Evolutionary conservation across 306 rosid genomes (phyloP).

Genomic region (Vigna hirtella): DNA sequence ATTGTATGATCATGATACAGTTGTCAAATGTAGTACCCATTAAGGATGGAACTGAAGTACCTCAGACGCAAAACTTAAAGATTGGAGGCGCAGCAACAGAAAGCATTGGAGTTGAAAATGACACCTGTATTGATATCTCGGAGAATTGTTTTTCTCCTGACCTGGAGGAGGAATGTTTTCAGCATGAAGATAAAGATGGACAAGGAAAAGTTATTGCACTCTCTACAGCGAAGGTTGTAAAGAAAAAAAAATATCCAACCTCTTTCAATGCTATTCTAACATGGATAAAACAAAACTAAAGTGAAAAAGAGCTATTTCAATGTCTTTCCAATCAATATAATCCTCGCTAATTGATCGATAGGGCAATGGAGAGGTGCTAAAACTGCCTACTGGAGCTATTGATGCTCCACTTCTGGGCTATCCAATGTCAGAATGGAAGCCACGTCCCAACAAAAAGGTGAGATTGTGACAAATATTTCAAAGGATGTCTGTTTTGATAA

Average conservation of each 20-base stretch:
- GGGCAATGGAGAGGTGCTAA: conserved; percentile 67
- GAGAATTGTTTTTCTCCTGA: conserved; percentile 34
- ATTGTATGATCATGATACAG: conserved; percentile 48
- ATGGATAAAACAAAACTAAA: not conserved
- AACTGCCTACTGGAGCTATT: conserved; percentile 64
- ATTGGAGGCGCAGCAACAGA: conserved; percentile 41
- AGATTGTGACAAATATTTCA: not conserved
- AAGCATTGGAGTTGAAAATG: conserved; percentile 38
- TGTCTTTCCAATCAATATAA: conserved; percentile 44
- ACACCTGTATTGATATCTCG: conserved; percentile 23
- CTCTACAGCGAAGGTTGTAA: conserved; percentile 55
- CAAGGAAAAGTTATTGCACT: conserved; percentile 38
- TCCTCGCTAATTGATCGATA: conserved; percentile 40
- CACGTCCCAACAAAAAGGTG: not conserved
- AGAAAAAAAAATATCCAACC: not conserved
- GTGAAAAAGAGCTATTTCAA: not conserved
- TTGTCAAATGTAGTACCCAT: conserved; percentile 44
- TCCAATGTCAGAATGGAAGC: not conserved
- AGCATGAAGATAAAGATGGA: conserved; percentile 44
- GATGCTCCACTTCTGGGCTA: conserved; percentile 46
- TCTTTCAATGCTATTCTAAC: conserved; percentile 10
- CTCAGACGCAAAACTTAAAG: conserved; percentile 26
- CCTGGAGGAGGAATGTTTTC: conserved; percentile 24
- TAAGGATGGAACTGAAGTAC: conserved; percentile 55
- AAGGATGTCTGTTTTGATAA: not conserved